phyloP scores from a whole-genome alignment of 169 alveolate species.

The Cryptosporidium parvum region DNA sequence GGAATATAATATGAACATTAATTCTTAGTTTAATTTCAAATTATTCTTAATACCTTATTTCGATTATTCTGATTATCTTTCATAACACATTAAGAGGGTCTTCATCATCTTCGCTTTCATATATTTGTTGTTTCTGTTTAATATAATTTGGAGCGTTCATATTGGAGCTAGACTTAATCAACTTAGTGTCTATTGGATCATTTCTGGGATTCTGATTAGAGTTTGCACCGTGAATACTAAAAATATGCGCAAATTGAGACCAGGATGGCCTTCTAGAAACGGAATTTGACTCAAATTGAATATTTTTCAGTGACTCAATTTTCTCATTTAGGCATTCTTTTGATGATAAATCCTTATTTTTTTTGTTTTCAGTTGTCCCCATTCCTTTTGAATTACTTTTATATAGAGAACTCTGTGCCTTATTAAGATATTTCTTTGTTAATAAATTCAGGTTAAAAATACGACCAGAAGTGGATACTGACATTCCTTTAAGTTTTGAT shows the following conservation, averaged over 20 bases:
- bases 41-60: not conserved
- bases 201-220: not conserved
- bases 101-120: constrained; percentile 70
- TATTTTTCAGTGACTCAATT: not conserved
- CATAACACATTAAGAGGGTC: constrained; percentile 67
- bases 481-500: constrained; percentile 40
- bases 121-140: constrained; percentile 35
- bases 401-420: not conserved
- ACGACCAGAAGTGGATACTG: constrained; percentile 48
- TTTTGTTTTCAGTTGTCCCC: not conserved
- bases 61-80: not conserved
- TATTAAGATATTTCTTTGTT: constrained; percentile 33
- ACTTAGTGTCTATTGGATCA: not conserved
- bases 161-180: not conserved
- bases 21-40: constrained; percentile 1
- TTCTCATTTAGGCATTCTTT: not conserved
- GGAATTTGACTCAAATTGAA: constrained; percentile 11
- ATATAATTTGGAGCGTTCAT: constrained; percentile 6
- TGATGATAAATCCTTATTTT: not conserved
- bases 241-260: constrained; percentile 37
- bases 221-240: not conserved
- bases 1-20: constrained; percentile 32
- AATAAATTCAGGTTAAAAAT: constrained; percentile 40
- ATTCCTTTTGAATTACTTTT: constrained; percentile 11
- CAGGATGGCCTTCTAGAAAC: constrained; percentile 40